Base-by-base conservation (phyloP, 2,329 filamentous ascomycete genomes). In the Talaromyces amestolkiae region DNA sequence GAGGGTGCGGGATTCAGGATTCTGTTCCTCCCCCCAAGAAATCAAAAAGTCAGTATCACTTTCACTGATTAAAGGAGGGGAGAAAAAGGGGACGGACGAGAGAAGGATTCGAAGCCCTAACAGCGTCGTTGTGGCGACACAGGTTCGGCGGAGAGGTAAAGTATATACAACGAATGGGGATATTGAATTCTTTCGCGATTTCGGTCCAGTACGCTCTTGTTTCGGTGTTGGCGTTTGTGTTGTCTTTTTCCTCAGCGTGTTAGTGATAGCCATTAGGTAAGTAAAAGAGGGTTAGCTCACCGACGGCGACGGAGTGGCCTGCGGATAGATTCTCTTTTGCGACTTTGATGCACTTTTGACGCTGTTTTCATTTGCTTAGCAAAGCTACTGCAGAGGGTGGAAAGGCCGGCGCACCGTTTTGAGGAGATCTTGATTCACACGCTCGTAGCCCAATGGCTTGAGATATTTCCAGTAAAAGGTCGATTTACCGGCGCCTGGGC, bases 401-500 rank as follows among this genome's bases (percentile, higher is more conserved):
- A 1, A 31, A 31, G 27, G 27, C 1, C 27, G 6, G 68, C 71
- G 51, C 69, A 87, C 83, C 35, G 86, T 89, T 77, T 96, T 97
- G 56, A 97, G 83, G 1, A 84, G 86, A 77, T 98, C 95, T 79
- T 98, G 95, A 72, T 98, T 99, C 35, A 97, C 86, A 58, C 95
- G 86, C 74, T 87, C 86, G 75, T 96, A 98, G 3, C 89, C 91
- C 33, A 95, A 79, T 27, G 91, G 90, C 74, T 93, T 84, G 41
- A 98, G 81, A 69, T 91, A 81, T 68, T 85, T 88, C 87, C 89
- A 92, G 79, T 90, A 97, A 73, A 95, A 97, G 0, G 92, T 94
- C 45, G 92, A 96, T 78, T 99, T 98, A 19, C 95, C 95, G 2
- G 92, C 88, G 1, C 91, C 93, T 0, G 95, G 95, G 58, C 91